These are phyloP conservation scores for Peniophora sp. DNA, from an alignment of 1,284 basidiomycete species.

Conservation along the genomic window DNA sequence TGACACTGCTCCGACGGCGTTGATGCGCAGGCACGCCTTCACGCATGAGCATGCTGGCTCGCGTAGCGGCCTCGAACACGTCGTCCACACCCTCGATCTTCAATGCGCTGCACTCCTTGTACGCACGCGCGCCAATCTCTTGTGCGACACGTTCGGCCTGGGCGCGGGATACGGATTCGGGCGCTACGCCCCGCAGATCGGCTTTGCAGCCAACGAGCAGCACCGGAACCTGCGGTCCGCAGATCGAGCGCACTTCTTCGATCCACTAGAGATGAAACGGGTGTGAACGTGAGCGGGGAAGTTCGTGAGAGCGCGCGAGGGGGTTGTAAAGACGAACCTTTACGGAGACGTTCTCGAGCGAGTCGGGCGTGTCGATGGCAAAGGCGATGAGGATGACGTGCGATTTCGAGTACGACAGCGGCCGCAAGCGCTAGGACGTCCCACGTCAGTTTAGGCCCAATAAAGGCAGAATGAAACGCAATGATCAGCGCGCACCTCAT, in stretches of 20 bases:
- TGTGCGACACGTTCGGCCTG: slow-evolving; percentile 75
- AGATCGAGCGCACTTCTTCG: slow-evolving; percentile 90
- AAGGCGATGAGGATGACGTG: slow-evolving; percentile 99
- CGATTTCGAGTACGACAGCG: slow-evolving; percentile 95
- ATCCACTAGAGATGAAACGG: slow-evolving; percentile 69
- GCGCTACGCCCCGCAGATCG: slow-evolving; percentile 59
- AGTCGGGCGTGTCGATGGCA: slow-evolving; percentile 93
- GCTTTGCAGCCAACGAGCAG: slow-evolving; percentile 84
- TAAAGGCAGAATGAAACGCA: background rate
- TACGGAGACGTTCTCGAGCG: slow-evolving; percentile 88
- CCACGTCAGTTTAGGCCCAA: background rate
- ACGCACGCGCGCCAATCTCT: slow-evolving; percentile 80
- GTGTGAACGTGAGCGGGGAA: too few relatives aligned
- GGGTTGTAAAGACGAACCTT: slow-evolving; percentile 57
- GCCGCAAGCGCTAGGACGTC: slow-evolving; percentile 70
- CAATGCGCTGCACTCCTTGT: slow-evolving; percentile 90
- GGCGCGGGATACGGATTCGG: slow-evolving; percentile 52
- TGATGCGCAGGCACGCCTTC: slow-evolving; percentile 55
- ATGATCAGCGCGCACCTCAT: slow-evolving; percentile 53
- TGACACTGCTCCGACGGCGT: slow-evolving; percentile 12
- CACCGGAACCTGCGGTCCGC: slow-evolving; percentile 77
- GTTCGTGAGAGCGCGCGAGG: too few relatives aligned
- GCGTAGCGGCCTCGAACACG: slow-evolving; percentile 90
- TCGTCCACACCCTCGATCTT: slow-evolving; percentile 92
- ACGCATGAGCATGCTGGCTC: slow-evolving; percentile 90